phyloP scores from a whole-genome alignment of 2,329 filamentous ascomycete genomes.

The Hypoxylon sp. region DNA sequence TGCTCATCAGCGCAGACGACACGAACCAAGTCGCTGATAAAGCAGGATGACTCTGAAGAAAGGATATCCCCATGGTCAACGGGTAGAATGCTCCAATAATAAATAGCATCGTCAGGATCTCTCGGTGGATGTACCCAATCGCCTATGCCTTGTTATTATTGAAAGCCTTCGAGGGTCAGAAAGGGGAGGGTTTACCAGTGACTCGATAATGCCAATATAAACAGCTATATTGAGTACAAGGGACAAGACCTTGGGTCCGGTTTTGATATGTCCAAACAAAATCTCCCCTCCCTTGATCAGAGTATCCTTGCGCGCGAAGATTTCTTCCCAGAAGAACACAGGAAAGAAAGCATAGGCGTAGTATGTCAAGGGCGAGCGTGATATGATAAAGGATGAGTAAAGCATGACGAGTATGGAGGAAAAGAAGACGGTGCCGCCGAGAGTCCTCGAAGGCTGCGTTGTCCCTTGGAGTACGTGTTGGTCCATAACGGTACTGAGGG shows the following conservation, averaged over 20 bases:
- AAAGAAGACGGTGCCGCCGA: conserved; percentile 69
- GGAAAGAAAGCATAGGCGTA: conserved; percentile 94
- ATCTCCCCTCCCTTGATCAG: conserved; percentile 70
- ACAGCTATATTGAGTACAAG: conserved; percentile 69
- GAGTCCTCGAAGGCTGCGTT: conserved; percentile 68
- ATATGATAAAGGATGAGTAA: conserved; percentile 81
- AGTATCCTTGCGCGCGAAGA: conserved; percentile 78
- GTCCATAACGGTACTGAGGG: conserved; percentile 86
- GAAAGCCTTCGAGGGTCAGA: not conserved
- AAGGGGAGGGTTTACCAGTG: conserved; percentile 64
- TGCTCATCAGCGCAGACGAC: conserved; percentile 84
- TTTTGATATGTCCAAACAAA: conserved; percentile 74
- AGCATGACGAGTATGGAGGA: conserved; percentile 77
- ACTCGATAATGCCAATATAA: conserved; percentile 80
- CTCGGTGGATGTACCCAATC: conserved; percentile 88
- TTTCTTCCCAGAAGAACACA: conserved; percentile 95
- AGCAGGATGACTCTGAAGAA: conserved; percentile 70
- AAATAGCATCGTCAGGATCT: conserved; percentile 85
- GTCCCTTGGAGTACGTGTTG: conserved; percentile 82
- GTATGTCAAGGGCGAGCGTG: conserved; percentile 82
- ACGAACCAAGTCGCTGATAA: conserved; percentile 76
- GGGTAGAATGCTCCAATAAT: conserved; percentile 82
- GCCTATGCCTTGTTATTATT: conserved; percentile 66
- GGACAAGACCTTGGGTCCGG: conserved; percentile 62
- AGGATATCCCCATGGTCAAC: conserved; percentile 72